A percentile compares a stretch with the other conserved stretches of the same genome.
Conservation (phyloP, 306 rosid species). For the Citrullus colocynthis region DNA sequence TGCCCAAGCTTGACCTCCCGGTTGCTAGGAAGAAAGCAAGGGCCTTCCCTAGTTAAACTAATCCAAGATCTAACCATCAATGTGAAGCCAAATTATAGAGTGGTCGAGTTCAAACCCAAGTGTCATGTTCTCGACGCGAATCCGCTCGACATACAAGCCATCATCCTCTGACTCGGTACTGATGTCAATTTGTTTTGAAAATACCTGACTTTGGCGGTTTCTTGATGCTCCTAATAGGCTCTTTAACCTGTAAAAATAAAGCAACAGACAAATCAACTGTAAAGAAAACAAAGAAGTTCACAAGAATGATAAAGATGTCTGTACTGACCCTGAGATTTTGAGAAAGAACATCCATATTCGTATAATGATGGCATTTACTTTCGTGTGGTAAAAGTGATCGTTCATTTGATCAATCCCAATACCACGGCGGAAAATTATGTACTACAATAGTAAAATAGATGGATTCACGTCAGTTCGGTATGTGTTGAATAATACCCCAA, state of each 20-base stretch:
- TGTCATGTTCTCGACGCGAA: constrained; percentile 69
- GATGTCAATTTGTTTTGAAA: constrained; percentile 30
- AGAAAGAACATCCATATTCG: constrained; percentile 63
- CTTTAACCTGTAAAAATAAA: constrained; percentile 44
- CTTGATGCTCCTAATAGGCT: constrained; percentile 32
- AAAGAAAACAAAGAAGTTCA: neutral
- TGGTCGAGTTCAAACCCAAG: constrained; percentile 33
- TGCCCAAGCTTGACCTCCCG: neutral
- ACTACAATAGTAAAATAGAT: constrained; percentile 31
- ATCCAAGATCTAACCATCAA: neutral
- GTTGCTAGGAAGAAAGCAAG: neutral
- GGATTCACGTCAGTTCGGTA: constrained; percentile 12
- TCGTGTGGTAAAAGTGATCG: constrained; percentile 63
- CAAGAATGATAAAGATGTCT: neutral
- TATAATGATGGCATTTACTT: constrained; percentile 72
- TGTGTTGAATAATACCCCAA: neutral
- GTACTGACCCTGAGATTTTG: constrained; percentile 38
- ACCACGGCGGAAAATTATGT: constrained; percentile 82
- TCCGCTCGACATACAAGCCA: constrained; percentile 57
- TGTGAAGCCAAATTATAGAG: neutral
- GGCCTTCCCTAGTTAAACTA: neutral
- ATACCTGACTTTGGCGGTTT: constrained; percentile 20
- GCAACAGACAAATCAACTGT: neutral
- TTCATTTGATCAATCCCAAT: constrained; percentile 67
- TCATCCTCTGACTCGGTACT: constrained; percentile 27